Conservation (phyloP, 2,329 filamentous ascomycete genomes). For the Diplodia intermedia region DNA sequence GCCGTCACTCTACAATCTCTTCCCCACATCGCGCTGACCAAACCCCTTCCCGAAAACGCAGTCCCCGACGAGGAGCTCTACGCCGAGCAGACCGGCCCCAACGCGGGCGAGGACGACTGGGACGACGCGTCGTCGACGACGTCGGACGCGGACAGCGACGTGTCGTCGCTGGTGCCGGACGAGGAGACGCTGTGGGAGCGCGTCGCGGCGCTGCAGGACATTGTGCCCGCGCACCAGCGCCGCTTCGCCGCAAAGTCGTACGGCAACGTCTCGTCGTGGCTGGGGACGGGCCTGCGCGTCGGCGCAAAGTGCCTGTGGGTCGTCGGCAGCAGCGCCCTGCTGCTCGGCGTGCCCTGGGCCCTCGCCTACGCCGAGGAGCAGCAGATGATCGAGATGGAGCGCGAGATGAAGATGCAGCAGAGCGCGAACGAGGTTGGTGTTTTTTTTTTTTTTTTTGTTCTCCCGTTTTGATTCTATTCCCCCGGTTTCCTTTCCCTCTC, state of each 20-base stretch:
- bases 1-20: background rate
- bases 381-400: slow-evolving; percentile 96
- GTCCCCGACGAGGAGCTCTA: slow-evolving; percentile 96
- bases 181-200: slow-evolving; percentile 51
- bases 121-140: slow-evolving; percentile 74
- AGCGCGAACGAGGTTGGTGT: slow-evolving; percentile 75
- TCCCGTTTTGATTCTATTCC: background rate
- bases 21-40: background rate
- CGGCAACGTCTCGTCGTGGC: slow-evolving; percentile 61
- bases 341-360: slow-evolving; percentile 92
- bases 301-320: slow-evolving; percentile 91
- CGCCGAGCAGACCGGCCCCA: slow-evolving; percentile 69
- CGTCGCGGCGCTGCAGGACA: slow-evolving; percentile 53
- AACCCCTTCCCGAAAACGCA: background rate
- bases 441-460: background rate
- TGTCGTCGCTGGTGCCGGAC: slow-evolving; percentile 21
- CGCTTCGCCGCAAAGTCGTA: slow-evolving; percentile 50
- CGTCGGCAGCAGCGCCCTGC: slow-evolving; percentile 83
- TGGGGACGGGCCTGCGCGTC: slow-evolving; percentile 69
- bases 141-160: slow-evolving; percentile 53
- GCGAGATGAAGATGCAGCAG: slow-evolving; percentile 95
- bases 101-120: slow-evolving; percentile 77
- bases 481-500: background rate
- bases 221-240: slow-evolving; percentile 54
- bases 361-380: slow-evolving; percentile 95